Evolutionary conservation across 371 early-diverging fungal species (phyloP), one percentile per base, ranked within the genome.

Genomic region (Mucor circinelloides): DNA sequence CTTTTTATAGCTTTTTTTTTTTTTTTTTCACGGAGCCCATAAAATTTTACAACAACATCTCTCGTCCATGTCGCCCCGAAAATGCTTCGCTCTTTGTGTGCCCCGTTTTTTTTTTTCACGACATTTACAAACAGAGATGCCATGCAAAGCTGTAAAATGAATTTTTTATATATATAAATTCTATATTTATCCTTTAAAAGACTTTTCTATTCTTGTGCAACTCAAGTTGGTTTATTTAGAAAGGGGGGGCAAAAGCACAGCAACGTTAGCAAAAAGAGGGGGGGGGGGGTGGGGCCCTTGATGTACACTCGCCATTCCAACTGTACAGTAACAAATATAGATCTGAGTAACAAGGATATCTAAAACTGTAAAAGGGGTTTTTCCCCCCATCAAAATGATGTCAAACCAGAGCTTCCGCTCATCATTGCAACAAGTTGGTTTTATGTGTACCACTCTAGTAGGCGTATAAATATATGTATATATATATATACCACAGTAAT

Each of bases 111-210:
- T 23, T 12, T 36, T 10, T 12, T 13, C 36, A 36, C 36, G 36
- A 36, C 36, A 38, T 36, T n/a, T 34, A 21, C 38, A 34, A 31
- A 44, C 8, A 50, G 2, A 46, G 27, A 63, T 38, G 63, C 54
- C 50, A 50, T 63, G 63, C 63, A 63, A 50, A 55, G 64, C 52
- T 44, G 57, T 25, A 31, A 64, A 64, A 42, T 38, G 55, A 64
- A 64, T 64, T 23, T 28, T 28, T 52, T 31, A 6, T 42, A 23
- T 50, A 50, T 25, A 25, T 50, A 1, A 50, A 50, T 23, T 50
- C 50, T 50, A 50, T 50, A 50, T 50, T 25, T 50, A 50, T 46
- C 46, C 6, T 46, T 46, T 46, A 13, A 36, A 19, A 27, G 46
- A 30, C 21, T 52, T 64, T n/a, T 38, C 23, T 32, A 15, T 38